Evolutionary conservation across 371 early-diverging fungal genomes (phyloP), one percentile per base, ranked within the genome.

Genomic region (Sporodiniella umbellata): DNA sequence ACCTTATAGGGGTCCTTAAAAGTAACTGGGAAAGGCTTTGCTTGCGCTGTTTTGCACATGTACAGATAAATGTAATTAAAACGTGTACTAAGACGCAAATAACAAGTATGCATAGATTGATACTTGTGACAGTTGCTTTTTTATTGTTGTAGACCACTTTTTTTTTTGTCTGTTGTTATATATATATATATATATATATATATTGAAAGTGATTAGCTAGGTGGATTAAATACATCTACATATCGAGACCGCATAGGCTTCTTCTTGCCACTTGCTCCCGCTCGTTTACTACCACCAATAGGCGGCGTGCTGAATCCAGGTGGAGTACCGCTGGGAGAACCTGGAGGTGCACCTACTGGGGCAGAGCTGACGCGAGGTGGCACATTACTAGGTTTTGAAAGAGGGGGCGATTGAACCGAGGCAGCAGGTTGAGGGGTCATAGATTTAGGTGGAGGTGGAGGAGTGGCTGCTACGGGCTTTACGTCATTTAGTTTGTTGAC

Each of bases 181-280:
- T n/a, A n/a, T n/a, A n/a, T n/a, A n/a, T n/a, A n/a, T n/a, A n/a
- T n/a, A n/a, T n/a, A n/a, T n/a, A n/a, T n/a, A n/a, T n/a, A n/a
- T n/a, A n/a, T n/a, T n/a, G n/a, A n/a, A n/a, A n/a, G n/a, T n/a
- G n/a, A n/a, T 49, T 53, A 38, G 22, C 33, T 46, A 12, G 53
- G 35, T 42, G 61, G 58, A 46, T 72, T 75, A 31, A 75, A 58
- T 40, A 75, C 76, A 64, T 75, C 76, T 44, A 75, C 70, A 56
- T 75, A 75, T 21, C 76, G 70, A 25, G 70, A 63, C 5, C 76
- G 70, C 72, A 70, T 70, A 7, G 72, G 60, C 35, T 75, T 75
- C 46, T 60, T 75, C 48, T 60, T 62, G 24, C 58, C 56, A 33
- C 62, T 60, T 35, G 35, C 59, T 30, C 56, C 53, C 30, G 60